phyloP scores from a whole-genome alignment of 1,284 basidiomycete genomes.

The Apiotrichum domesticum region DNA sequence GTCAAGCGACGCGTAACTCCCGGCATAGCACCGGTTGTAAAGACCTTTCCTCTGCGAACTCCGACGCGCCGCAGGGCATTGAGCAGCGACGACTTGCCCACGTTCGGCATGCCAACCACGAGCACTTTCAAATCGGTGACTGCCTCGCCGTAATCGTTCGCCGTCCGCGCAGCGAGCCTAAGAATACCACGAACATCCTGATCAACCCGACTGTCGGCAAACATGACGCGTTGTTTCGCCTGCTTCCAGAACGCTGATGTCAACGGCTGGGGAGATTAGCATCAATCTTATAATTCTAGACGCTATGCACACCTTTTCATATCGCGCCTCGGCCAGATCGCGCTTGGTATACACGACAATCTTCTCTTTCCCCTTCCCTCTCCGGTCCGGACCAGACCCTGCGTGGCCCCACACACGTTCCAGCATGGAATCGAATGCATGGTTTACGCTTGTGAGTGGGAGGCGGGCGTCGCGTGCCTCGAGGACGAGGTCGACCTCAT shows the following conservation, averaged over 20 bases:
- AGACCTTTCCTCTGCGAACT: constrained; percentile 76
- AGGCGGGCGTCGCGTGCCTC: constrained; percentile 90
- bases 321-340: constrained; percentile 79
- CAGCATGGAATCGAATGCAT: constrained; percentile 65
- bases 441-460: constrained; percentile 89
- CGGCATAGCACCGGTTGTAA: constrained; percentile 81
- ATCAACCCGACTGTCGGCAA: constrained; percentile 51
- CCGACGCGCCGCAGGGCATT: constrained; percentile 87
- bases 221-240: constrained; percentile 50
- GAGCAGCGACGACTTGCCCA: constrained; percentile 90
- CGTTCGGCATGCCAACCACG: constrained; percentile 97
- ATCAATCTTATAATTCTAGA: neutral
- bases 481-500: constrained; percentile 81
- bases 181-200: constrained; percentile 49
- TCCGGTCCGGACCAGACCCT: constrained; percentile 29
- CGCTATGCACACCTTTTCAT: constrained; percentile 61
- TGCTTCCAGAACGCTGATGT: constrained; percentile 46
- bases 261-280: constrained; percentile 40
- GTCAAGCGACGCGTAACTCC: constrained; percentile 80
- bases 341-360: constrained; percentile 90
- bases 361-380: constrained; percentile 55
- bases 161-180: constrained; percentile 39
- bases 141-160: constrained; percentile 8
- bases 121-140: constrained; percentile 69
- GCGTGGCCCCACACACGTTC: constrained; percentile 32